A percentile compares a stretch with the other conserved stretches of the same genome.
These are phyloP conservation scores for Plasmodium cynomolgi DNA, from an alignment of 169 alveolate genomes.

Conservation along the genomic window DNA sequence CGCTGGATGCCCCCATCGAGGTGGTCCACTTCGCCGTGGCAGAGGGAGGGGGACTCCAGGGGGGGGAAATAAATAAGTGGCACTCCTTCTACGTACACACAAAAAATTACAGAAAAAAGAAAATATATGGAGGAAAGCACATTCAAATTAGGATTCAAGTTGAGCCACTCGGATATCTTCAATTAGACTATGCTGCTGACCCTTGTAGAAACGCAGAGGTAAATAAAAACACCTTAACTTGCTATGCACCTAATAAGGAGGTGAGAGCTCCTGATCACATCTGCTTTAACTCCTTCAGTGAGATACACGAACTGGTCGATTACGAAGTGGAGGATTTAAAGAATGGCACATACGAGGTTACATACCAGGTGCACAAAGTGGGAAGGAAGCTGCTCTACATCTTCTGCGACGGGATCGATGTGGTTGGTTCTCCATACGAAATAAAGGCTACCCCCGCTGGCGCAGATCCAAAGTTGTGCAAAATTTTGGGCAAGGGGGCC, in stretches of 20 bases:
- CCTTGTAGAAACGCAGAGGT: not conserved
- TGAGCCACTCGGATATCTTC: slow-evolving; percentile 36
- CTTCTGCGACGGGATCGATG: slow-evolving; percentile 64
- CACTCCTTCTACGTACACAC: slow-evolving; percentile 78
- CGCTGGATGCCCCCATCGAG: not conserved
- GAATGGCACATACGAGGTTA: slow-evolving; percentile 46
- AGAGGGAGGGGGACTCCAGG: slow-evolving; percentile 81
- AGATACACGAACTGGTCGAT: slow-evolving; percentile 25
- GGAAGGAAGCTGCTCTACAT: slow-evolving; percentile 47
- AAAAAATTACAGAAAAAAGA: slow-evolving; percentile 44
- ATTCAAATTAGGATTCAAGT: slow-evolving; percentile 54
- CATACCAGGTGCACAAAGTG: slow-evolving; percentile 23
- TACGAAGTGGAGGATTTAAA: slow-evolving; percentile 63
- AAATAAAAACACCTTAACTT: not conserved
- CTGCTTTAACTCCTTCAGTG: slow-evolving; percentile 38
- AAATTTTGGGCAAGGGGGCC: slow-evolving; percentile 58
- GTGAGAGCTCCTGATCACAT: not conserved
- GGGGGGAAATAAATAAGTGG: slow-evolving; percentile 85
- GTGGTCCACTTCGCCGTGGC: slow-evolving; percentile 72
- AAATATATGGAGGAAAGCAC: slow-evolving; percentile 34
- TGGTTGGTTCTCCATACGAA: slow-evolving; percentile 71
- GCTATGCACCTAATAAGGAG: slow-evolving; percentile 5
- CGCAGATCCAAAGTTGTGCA: slow-evolving; percentile 37
- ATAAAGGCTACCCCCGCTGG: not conserved
- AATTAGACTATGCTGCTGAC: slow-evolving; percentile 19